phyloP scores from a whole-genome alignment of 331 rosid species.

The Malus hybrid region DNA sequence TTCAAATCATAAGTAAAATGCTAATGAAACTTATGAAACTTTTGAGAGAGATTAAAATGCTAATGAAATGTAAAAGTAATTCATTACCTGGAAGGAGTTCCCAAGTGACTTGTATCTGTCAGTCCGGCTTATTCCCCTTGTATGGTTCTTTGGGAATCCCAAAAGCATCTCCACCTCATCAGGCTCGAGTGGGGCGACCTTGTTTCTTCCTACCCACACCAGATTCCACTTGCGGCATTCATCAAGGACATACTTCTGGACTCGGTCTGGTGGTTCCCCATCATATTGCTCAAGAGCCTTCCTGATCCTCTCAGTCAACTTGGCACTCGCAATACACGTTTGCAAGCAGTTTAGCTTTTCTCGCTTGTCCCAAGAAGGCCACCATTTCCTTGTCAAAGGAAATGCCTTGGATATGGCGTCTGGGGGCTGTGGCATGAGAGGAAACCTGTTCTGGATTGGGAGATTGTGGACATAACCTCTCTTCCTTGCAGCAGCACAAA shows the following conservation, averaged over 20 bases:
- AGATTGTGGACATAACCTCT: slow-evolving; percentile 96
- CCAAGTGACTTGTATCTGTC: slow-evolving; percentile 92
- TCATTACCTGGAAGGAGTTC: slow-evolving; percentile 83
- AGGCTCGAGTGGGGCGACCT: slow-evolving; percentile 90
- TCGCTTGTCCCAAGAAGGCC: slow-evolving; percentile 91
- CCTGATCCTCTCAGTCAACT: slow-evolving; percentile 63
- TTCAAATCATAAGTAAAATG: slow-evolving; percentile 7
- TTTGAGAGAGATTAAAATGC: background rate
- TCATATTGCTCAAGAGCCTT: slow-evolving; percentile 55
- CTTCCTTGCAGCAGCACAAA: slow-evolving; percentile 91
- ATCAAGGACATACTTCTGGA: slow-evolving; percentile 55
- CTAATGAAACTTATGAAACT: background rate
- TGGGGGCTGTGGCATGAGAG: slow-evolving; percentile 80
- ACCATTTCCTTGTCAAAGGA: slow-evolving; percentile 82
- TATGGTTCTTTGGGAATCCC: slow-evolving; percentile 93
- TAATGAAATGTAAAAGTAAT: background rate
- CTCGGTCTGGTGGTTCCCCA: slow-evolving; percentile 43
- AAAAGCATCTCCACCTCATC: slow-evolving; percentile 85
- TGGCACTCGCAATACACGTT: slow-evolving; percentile 68
- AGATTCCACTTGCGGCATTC: slow-evolving; percentile 93
- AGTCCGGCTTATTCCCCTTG: slow-evolving; percentile 93
- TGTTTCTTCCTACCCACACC: slow-evolving; percentile 94
- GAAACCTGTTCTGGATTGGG: slow-evolving; percentile 64
- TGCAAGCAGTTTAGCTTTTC: slow-evolving; percentile 75
- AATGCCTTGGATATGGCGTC: slow-evolving; percentile 63